A percentile compares a stretch with the other conserved stretches of the same genome.
phyloP scores from a whole-genome alignment of 352 stramenopile genomes.

The Aphanomyces astaci region DNA sequence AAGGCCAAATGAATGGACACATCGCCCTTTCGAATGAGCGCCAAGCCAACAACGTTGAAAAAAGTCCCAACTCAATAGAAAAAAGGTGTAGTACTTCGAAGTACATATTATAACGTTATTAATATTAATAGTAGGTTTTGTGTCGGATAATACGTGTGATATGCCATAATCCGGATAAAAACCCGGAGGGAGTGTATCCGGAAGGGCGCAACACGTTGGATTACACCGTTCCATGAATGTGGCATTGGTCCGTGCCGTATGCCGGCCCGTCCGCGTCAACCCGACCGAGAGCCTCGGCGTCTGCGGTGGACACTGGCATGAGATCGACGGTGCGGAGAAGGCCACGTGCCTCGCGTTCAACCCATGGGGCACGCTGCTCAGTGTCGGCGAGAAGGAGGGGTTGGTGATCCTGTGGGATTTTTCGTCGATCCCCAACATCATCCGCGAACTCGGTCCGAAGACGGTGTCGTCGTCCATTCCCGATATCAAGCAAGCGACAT shows the following conservation, averaged over 20 bases:
- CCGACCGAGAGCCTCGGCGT: slow-evolving; percentile 12
- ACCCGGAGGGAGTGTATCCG: neutral
- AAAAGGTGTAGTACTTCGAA: no score
- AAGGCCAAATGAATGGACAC: no score
- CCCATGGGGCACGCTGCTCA: slow-evolving; percentile 47
- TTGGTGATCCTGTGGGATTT: slow-evolving; percentile 81
- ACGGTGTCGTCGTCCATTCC: slow-evolving; percentile 17
- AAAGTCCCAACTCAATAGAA: no score
- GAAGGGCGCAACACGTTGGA: neutral
- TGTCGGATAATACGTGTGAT: no score
- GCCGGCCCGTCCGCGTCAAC: neutral
- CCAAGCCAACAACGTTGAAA: no score
- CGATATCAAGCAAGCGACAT: slow-evolving; percentile 19
- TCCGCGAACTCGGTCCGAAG: slow-evolving; percentile 65
- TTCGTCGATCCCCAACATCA: slow-evolving; percentile 67
- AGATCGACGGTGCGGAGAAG: slow-evolving; percentile 68
- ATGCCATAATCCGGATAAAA: slow-evolving; percentile 19
- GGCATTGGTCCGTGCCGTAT: slow-evolving; percentile 16
- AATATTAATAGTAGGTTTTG: no score
- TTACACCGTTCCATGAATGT: slow-evolving; percentile 21
- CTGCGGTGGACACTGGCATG: slow-evolving; percentile 35
- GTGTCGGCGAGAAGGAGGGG: slow-evolving; percentile 69
- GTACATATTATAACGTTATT: no score
- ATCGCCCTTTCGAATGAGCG: no score
- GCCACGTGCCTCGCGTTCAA: slow-evolving; percentile 65